These are phyloP conservation scores for Marsdenia floribunda DNA, from an alignment of 257 asterid genomes.

Conservation along the genomic window DNA sequence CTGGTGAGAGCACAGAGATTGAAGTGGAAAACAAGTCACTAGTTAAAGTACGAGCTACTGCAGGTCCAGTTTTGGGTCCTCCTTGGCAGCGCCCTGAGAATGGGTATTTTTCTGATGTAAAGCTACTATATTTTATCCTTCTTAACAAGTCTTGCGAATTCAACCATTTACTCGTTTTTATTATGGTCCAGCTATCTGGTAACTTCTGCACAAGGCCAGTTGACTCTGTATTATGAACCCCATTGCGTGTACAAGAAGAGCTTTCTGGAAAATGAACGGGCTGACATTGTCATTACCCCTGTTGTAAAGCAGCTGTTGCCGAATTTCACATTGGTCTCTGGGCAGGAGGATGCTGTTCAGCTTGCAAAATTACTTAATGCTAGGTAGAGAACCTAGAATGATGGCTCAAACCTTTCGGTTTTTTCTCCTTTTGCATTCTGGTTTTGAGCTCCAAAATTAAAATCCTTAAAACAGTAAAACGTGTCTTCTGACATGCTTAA, in stretches of 20 bases:
- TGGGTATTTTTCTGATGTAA: constrained; percentile 39
- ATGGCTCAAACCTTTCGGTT: background rate
- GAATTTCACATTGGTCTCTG: constrained; percentile 66
- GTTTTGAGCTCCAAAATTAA: background rate
- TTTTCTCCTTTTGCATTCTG: background rate
- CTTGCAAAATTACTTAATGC: constrained; percentile 71
- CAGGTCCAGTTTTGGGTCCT: constrained; percentile 94
- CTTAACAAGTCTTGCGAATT: background rate
- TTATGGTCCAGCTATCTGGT: constrained; percentile 60
- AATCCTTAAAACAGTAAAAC: background rate
- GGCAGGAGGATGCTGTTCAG: constrained; percentile 89
- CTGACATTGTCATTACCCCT: constrained; percentile 81
- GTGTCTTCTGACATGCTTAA: background rate
- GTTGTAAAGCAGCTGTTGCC: constrained; percentile 83
- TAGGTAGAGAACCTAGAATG: constrained; percentile 34
- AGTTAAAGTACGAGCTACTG: constrained; percentile 65
- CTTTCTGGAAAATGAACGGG: constrained; percentile 44
- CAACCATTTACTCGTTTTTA: background rate
- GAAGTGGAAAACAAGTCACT: constrained; percentile 37
- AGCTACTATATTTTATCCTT: background rate
- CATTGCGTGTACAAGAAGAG: constrained; percentile 70
- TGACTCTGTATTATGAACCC: constrained; percentile 74
- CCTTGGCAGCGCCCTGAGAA: constrained; percentile 99
- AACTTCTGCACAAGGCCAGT: constrained; percentile 48
- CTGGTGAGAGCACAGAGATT: constrained; percentile 52